These are phyloP conservation scores for Crithidia fasciculata DNA, from an alignment of 208 protist genomes.

Conservation along the genomic window DNA sequence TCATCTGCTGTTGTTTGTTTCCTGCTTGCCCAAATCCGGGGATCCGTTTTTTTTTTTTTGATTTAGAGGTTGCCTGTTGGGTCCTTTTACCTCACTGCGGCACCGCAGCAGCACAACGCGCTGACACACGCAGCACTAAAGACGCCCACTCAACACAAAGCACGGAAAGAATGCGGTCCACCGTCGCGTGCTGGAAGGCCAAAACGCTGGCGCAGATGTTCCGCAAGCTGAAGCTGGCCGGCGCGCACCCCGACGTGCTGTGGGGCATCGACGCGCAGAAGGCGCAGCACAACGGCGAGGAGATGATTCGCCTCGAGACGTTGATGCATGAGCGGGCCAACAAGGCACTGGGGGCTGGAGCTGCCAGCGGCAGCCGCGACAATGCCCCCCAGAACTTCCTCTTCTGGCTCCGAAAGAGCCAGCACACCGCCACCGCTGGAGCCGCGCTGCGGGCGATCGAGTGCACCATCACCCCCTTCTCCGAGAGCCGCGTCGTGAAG, in stretches of 20 bases:
- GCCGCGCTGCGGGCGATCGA: constrained; percentile 41
- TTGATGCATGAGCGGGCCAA: constrained; percentile 67
- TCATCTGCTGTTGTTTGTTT: no score
- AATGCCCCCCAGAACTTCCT: constrained; percentile 58
- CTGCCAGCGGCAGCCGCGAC: constrained; percentile 11
- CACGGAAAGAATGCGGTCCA: constrained; percentile 15
- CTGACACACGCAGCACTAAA: neutral
- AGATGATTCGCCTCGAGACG: constrained; percentile 85
- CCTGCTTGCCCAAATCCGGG: no score
- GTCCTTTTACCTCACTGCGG: no score
- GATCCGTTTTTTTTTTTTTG: no score
- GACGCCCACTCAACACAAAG: neutral
- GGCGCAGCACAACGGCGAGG: constrained; percentile 88
- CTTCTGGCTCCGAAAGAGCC: constrained; percentile 57
- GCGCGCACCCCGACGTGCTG: constrained; percentile 84
- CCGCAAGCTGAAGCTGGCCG: constrained; percentile 83
- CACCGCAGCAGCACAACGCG: no score
- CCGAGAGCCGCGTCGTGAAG: constrained; percentile 55
- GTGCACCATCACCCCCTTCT: constrained; percentile 69
- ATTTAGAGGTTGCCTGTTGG: no score
- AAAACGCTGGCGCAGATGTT: constrained; percentile 84
- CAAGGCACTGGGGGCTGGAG: neutral
- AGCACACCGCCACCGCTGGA: neutral
- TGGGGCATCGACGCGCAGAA: constrained; percentile 86
- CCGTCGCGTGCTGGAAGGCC: constrained; percentile 36